Conservation (phyloP, 2,329 filamentous ascomycete genomes). For the Aspergillus sp. region DNA sequence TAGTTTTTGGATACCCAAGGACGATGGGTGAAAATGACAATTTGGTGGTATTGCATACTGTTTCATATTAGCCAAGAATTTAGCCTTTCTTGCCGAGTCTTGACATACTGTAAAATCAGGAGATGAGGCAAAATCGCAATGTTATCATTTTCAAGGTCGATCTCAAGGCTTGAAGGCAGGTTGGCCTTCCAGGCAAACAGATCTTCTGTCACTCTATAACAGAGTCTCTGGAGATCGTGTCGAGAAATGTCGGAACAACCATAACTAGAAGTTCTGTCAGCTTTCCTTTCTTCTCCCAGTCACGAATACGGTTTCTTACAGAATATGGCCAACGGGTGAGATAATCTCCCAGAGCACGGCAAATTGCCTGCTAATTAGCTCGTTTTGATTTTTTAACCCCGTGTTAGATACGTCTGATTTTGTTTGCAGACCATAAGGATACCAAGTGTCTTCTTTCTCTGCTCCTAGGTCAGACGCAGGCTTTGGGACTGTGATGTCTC, state of each 20-base stretch:
- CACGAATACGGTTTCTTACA: constrained; percentile 21
- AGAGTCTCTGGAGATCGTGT: constrained; percentile 33
- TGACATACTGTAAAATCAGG: constrained; percentile 36
- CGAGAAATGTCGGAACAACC: constrained; percentile 33
- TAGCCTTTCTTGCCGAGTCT: neutral
- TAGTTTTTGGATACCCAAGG: constrained; percentile 41
- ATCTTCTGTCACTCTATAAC: constrained; percentile 30
- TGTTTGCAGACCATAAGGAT: constrained; percentile 23
- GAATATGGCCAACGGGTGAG: constrained; percentile 37
- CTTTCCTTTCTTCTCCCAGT: neutral
- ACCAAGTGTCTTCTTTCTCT: constrained; percentile 27
- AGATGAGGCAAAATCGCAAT: constrained; percentile 34
- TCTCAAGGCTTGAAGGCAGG: constrained; percentile 31
- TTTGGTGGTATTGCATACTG: constrained; percentile 42
- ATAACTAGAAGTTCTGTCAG: constrained; percentile 18
- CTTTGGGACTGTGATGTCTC: constrained; percentile 37
- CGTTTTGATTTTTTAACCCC: constrained; percentile 25
- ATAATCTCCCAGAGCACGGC: constrained; percentile 41
- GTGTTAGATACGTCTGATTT: constrained; percentile 9
- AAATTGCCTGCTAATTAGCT: constrained; percentile 33
- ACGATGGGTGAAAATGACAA: constrained; percentile 40
- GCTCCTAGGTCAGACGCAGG: constrained; percentile 23
- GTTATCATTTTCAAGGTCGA: constrained; percentile 29
- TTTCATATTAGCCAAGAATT: neutral
- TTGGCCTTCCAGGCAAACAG: constrained; percentile 39